Conservation (phyloP, 139 green algal genomes). For the Monoraphidium neglectum region DNA sequence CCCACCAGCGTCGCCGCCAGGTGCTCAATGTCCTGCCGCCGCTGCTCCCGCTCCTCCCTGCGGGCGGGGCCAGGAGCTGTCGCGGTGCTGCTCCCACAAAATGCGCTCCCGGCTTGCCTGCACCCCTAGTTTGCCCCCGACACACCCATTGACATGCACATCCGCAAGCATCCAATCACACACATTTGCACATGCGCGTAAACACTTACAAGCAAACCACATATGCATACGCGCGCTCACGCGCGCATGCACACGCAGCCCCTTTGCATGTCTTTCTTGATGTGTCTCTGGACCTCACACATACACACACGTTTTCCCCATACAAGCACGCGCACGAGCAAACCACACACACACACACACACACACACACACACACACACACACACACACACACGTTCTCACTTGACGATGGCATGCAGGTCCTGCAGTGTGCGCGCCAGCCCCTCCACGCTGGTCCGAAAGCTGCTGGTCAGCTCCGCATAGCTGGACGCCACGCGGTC, state of each 20-base stretch:
- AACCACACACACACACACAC: background rate
- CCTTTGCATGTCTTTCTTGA: background rate
- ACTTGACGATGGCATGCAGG: constrained; percentile 59
- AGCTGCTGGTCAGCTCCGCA: constrained; percentile 51
- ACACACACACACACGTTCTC: constrained; percentile 1
- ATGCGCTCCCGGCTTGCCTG: background rate
- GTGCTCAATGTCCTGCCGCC: constrained; percentile 68
- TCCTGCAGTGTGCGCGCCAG: constrained; percentile 57
- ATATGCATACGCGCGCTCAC: too few species aligned
- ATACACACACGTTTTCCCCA: background rate
- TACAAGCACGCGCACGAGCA: constrained; percentile 1
- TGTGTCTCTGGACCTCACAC: background rate
- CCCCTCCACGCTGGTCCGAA: constrained; percentile 64
- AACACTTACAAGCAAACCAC: too few species aligned
- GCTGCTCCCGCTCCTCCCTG: constrained; percentile 75
- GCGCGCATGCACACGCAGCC: too few species aligned
- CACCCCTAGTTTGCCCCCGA: background rate
- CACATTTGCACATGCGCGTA: too few species aligned
- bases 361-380: constrained; percentile 1
- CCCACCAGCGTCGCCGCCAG: constrained; percentile 54
- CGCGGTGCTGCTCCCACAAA: too few species aligned
- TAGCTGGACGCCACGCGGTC: constrained; percentile 37
- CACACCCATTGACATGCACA: background rate
- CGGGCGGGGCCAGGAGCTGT: too few species aligned
- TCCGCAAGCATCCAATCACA: background rate